Conservation (phyloP, 1,284 basidiomycete genomes). For the Retiboletus flavoniger region DNA sequence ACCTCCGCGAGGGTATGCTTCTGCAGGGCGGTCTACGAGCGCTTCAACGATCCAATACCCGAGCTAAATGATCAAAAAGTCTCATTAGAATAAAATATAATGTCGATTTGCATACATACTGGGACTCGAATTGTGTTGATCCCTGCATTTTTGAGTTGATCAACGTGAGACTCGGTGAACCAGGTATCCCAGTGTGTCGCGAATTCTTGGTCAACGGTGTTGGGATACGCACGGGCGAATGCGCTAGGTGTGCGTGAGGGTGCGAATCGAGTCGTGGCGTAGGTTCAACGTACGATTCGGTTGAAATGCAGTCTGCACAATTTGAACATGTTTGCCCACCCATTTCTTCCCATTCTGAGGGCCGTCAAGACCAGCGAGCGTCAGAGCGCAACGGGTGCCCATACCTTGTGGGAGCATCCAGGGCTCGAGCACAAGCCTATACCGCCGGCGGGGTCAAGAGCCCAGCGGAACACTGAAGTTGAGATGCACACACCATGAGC, state of each 20-base stretch:
- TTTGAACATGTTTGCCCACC: conserved; percentile 44
- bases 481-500: conserved; percentile 40
- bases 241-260: conserved; percentile 39
- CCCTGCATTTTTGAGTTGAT: conserved; percentile 48
- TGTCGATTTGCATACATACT: conserved; percentile 38
- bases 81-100: not conserved
- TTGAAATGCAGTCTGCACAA: conserved; percentile 45
- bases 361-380: conserved; percentile 2
- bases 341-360: conserved; percentile 48
- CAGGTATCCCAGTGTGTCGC: conserved; percentile 68
- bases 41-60: conserved; percentile 80
- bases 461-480: not conserved
- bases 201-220: conserved; percentile 59
- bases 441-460: not conserved
- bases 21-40: conserved; percentile 59
- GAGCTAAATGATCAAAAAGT: conserved; percentile 42
- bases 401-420: conserved; percentile 57
- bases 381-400: not conserved
- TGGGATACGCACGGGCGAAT: conserved; percentile 56
- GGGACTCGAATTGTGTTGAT: conserved; percentile 78
- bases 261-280: not conserved
- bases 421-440: conserved; percentile 52
- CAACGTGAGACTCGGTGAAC: conserved; percentile 66
- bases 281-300: conserved; percentile 43
- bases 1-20: conserved; percentile 70